Conservation (phyloP, 1,139 yeast genomes). For the Suhomyces ambrosiae region DNA sequence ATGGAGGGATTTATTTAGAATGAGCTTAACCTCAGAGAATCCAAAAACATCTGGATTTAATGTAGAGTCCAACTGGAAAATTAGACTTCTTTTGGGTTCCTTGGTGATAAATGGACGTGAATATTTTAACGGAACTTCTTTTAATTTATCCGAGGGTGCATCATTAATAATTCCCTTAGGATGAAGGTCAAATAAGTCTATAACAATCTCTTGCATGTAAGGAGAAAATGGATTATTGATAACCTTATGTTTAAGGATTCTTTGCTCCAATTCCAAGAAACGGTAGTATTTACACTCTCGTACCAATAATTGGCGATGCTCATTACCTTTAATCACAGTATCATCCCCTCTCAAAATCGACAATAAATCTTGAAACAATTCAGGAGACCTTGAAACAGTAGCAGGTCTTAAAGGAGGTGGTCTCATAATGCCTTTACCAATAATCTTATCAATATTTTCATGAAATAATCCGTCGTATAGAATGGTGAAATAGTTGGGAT, state of each 20-base stretch:
- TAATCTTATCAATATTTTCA: constrained; percentile 46
- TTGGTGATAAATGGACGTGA: constrained; percentile 56
- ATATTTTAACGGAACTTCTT: constrained; percentile 40
- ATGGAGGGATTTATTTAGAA: constrained; percentile 31
- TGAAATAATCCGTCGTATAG: constrained; percentile 51
- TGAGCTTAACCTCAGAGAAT: constrained; percentile 31
- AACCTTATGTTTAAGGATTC: constrained; percentile 56
- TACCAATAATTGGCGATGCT: constrained; percentile 57
- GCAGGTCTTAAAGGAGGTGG: constrained; percentile 79
- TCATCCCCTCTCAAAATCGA: constrained; percentile 57
- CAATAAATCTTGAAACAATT: constrained; percentile 61
- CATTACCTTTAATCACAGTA: constrained; percentile 48
- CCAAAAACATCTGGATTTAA: constrained; percentile 14
- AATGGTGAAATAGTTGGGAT: constrained; percentile 75
- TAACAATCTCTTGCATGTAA: constrained; percentile 53
- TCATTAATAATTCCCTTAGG: constrained; percentile 41
- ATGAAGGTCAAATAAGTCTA: constrained; percentile 52
- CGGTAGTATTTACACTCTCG: constrained; percentile 79
- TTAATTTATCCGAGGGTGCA: constrained; percentile 20
- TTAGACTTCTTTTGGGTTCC: constrained; percentile 47
- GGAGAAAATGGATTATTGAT: constrained; percentile 52
- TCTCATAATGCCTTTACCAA: constrained; percentile 50
- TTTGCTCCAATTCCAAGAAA: constrained; percentile 73
- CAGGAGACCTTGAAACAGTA: constrained; percentile 55
- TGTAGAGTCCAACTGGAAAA: constrained; percentile 53